Conservation (phyloP, 1,284 basidiomycete genomes). For the Athelia psychrophila region DNA sequence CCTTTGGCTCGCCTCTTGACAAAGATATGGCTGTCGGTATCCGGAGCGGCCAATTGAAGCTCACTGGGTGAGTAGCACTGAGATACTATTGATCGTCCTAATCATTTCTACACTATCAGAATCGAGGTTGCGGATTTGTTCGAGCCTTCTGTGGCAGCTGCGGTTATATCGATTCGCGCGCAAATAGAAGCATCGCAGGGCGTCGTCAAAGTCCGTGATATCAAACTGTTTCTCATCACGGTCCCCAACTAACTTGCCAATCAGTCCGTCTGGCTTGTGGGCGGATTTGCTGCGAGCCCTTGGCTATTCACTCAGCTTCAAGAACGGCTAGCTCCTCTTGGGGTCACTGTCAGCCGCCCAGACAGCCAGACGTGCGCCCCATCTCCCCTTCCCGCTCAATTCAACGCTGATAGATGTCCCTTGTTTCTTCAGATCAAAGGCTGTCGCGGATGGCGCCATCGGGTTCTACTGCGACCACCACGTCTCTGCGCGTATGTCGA, state of each 20-base stretch:
- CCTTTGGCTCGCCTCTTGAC: constrained; percentile 75
- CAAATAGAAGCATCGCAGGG: constrained; percentile 68
- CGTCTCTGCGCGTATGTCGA: constrained; percentile 73
- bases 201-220: constrained; percentile 52
- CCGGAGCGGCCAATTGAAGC: constrained; percentile 64
- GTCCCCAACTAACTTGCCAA: constrained; percentile 1
- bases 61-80: constrained; percentile 52
- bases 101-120: constrained; percentile 25
- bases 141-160: constrained; percentile 73
- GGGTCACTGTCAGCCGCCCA: constrained; percentile 65
- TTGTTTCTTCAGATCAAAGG: constrained; percentile 58
- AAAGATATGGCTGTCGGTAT: constrained; percentile 69
- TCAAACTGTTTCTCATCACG: constrained; percentile 3
- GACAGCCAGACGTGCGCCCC: constrained; percentile 67
- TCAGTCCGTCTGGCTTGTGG: constrained; percentile 74
- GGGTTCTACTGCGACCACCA: constrained; percentile 82
- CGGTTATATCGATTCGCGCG: constrained; percentile 61
- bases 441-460: constrained; percentile 76
- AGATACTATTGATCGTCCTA: constrained; percentile 1
- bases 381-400: constrained; percentile 5
- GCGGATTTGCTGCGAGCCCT: constrained; percentile 76
- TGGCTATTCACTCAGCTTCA: constrained; percentile 76
- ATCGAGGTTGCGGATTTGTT: constrained; percentile 67
- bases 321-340: constrained; percentile 52
- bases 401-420: constrained; percentile 1